Evolutionary conservation across 208 protist genomes (phyloP).

Genomic region (Angomonas desouzai): DNA sequence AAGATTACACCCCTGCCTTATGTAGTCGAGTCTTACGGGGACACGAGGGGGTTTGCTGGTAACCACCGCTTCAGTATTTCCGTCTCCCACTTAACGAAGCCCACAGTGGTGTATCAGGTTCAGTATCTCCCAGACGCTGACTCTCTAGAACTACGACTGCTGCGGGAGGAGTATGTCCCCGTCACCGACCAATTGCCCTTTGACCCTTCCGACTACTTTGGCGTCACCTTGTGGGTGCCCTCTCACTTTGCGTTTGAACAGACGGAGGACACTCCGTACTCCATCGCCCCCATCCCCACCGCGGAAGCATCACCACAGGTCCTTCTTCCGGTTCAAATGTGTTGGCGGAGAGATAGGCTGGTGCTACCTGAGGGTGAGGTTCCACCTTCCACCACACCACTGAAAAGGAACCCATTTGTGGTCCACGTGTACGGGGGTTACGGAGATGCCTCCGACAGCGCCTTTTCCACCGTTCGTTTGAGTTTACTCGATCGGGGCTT

Average conservation of each 20-base stretch:
- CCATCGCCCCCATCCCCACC: conserved; percentile 20
- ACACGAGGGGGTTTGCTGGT: neutral
- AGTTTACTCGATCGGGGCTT: conserved; percentile 76
- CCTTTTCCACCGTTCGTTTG: conserved; percentile 51
- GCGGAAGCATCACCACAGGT: conserved; percentile 15
- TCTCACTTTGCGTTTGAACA: conserved; percentile 36
- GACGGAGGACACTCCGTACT: neutral
- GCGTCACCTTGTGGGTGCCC: conserved; percentile 55
- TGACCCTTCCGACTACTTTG: conserved; percentile 35
- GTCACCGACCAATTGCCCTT: conserved; percentile 20
- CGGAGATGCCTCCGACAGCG: conserved; percentile 53
- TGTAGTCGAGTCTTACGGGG: neutral
- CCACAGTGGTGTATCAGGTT: neutral
- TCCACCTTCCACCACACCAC: neutral
- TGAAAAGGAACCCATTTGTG: conserved; percentile 31
- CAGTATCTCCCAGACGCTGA: neutral
- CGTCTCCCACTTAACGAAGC: neutral
- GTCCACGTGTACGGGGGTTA: conserved; percentile 78
- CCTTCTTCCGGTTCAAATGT: conserved; percentile 42
- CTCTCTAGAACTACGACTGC: conserved; percentile 12
- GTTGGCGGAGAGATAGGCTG: conserved; percentile 19
- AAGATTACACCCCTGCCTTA: neutral
- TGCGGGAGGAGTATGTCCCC: conserved; percentile 33
- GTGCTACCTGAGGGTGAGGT: neutral
- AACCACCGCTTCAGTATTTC: neutral